These are phyloP conservation scores for Colletotrichum eleusines DNA, from an alignment of 2,329 filamentous ascomycete species.

Conservation along the genomic window DNA sequence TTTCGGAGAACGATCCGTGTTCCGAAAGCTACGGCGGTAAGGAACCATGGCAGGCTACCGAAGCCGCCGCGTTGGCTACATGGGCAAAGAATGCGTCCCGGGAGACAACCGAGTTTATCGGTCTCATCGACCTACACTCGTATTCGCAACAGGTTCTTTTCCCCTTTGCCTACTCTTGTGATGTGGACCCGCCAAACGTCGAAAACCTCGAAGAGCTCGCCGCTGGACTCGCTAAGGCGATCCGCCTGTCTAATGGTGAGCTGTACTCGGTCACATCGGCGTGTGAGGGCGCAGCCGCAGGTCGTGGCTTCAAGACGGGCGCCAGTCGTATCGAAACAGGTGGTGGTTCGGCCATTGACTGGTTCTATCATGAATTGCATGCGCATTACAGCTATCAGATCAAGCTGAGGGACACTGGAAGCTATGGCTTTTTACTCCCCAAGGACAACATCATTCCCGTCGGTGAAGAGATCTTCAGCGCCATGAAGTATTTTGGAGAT, in stretches of 20 bases:
- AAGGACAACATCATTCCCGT: constrained; percentile 89
- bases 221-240: constrained; percentile 88
- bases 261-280: constrained; percentile 83
- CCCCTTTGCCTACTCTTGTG: constrained; percentile 90
- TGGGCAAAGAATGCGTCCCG: constrained; percentile 87
- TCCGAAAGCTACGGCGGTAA: constrained; percentile 91
- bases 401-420: constrained; percentile 92
- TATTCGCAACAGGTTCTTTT: constrained; percentile 97
- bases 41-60: constrained; percentile 83
- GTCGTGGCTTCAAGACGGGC: constrained; percentile 48
- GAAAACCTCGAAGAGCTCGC: constrained; percentile 95
- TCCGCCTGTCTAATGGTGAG: constrained; percentile 83
- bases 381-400: constrained; percentile 92
- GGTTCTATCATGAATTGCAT: constrained; percentile 90
- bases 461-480: constrained; percentile 87
- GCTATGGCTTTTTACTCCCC: constrained; percentile 92
- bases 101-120: constrained; percentile 81
- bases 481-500: constrained; percentile 85
- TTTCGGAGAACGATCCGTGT: constrained; percentile 80
- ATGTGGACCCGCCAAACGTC: constrained; percentile 80
- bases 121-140: constrained; percentile 89
- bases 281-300: constrained; percentile 79
- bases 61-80: constrained; percentile 79
- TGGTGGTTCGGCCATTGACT: constrained; percentile 91
- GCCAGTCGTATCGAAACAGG: constrained; percentile 71